Base-by-base conservation (phyloP, 768 basidiomycete genomes). In the Tricholoma hemisulphureum region DNA sequence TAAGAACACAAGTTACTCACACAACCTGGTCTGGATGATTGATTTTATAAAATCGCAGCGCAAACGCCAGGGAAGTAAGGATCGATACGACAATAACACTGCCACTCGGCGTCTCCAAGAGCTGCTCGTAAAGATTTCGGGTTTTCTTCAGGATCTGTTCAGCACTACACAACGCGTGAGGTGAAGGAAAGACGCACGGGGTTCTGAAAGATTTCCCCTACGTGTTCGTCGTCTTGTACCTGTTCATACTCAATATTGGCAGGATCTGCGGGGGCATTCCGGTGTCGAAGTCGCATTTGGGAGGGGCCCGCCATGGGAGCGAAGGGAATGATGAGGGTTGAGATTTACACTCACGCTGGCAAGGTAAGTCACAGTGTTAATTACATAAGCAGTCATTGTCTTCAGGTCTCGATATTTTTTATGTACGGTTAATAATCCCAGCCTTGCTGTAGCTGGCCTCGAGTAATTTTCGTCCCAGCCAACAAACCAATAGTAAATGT, bases 21-120 rank as follows among this genome's bases (percentile, higher is more conserved):
- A 95, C 93, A 60, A 95, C 93, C 77, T 94, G 90, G 79, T 95
- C 92, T 43, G 94, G 95, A 69, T 92, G 87, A 69, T 88, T 92
- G 70, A 96, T 93, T 78, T 95, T 93, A 81, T 91, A 96, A 76
- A 95, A 95, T 31, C 95, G 87, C 60, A 94, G 68, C 18, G 85
- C 86, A 70, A 95, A 92, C 20, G 93, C 90, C 51, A 93, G 71
- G 3, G 83, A 77, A 18, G 93, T 94, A 43, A 93, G 78, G 14
- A 80, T 65, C 45, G 76, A 78, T 43, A 89, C 83, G n/a, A 87
- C 78, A 24, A 80, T 72, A 58, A 79, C 74, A 71, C 88, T 92
- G 50, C 83, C 87, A 55, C 79, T 77, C 48, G 76, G 75, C 14
- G 85, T 82, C 67, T 91, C 87, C 46, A 91, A 70, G 49, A 84